Evolutionary conservation across 306 rosid species (phyloP).

Genomic region (Cyamopsis tetragonoloba): DNA sequence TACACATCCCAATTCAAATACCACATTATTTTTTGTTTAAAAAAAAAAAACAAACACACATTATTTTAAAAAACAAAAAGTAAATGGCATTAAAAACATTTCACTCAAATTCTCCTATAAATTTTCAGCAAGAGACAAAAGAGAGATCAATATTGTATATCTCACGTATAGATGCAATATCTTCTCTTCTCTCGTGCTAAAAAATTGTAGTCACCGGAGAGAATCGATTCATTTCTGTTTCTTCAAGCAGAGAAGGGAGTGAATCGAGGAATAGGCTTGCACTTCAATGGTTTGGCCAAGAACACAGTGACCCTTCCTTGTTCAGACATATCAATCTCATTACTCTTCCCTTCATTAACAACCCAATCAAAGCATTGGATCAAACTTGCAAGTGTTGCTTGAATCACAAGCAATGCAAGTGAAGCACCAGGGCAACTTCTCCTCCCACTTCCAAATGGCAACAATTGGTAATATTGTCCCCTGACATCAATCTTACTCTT

Average conservation of each 20-base stretch:
- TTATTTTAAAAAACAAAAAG: too few species aligned
- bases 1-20: too few species aligned
- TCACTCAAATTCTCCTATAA: too few species aligned
- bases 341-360: slow-evolving; percentile 13
- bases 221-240: too few species aligned
- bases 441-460: slow-evolving; percentile 55
- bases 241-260: slow-evolving; percentile 20
- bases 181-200: too few species aligned
- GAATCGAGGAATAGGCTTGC: slow-evolving; percentile 31
- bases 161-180: too few species aligned
- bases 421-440: slow-evolving; percentile 52
- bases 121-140: too few species aligned
- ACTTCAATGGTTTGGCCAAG: slow-evolving; percentile 29
- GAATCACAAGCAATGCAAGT: slow-evolving; percentile 40
- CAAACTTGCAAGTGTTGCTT: slow-evolving; percentile 36
- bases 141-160: too few species aligned
- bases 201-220: too few species aligned
- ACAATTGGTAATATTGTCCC: slow-evolving; percentile 40
- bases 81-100: too few species aligned
- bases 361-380: slow-evolving; percentile 50
- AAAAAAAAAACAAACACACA: too few species aligned
- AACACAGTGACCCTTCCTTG: slow-evolving; percentile 27
- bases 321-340: slow-evolving; percentile 21
- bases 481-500: slow-evolving; percentile 36
- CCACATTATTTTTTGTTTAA: too few species aligned